These are phyloP conservation scores for Pseudogymnoascus sp. DNA, from an alignment of 2,329 filamentous ascomycete species.

Conservation along the genomic window DNA sequence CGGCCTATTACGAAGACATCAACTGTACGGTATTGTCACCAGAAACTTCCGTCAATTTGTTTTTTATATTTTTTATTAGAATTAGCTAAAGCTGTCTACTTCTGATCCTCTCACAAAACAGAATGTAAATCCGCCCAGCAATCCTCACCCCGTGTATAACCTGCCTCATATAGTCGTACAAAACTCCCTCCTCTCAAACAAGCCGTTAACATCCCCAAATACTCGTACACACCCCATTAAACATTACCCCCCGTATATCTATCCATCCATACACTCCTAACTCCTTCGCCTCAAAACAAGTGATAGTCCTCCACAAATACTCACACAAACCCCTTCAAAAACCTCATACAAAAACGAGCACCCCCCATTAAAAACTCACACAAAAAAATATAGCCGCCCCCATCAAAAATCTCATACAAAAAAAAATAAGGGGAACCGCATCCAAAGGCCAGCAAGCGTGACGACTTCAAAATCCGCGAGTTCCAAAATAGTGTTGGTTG, in stretches of 20 bases:
- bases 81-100: conserved; percentile 5
- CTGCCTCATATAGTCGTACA: not conserved
- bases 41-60: no score
- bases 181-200: not conserved
- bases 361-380: not conserved
- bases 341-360: not conserved
- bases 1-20: not conserved
- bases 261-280: not conserved
- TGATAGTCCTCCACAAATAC: not conserved
- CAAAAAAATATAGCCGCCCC: not conserved
- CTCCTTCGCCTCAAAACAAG: not conserved
- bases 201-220: not conserved
- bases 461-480: conserved; percentile 2
- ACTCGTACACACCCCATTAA: not conserved
- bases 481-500: not conserved
- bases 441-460: not conserved
- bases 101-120: not conserved
- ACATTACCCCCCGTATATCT: not conserved
- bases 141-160: not conserved
- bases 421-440: not conserved
- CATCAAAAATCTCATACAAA: conserved; percentile 1
- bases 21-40: not conserved
- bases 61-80: not conserved
- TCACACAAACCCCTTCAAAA: not conserved
- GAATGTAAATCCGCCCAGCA: not conserved